phyloP scores from a whole-genome alignment of 495 filamentous ascomycete genomes.

The Aspergillus conjunctus region DNA sequence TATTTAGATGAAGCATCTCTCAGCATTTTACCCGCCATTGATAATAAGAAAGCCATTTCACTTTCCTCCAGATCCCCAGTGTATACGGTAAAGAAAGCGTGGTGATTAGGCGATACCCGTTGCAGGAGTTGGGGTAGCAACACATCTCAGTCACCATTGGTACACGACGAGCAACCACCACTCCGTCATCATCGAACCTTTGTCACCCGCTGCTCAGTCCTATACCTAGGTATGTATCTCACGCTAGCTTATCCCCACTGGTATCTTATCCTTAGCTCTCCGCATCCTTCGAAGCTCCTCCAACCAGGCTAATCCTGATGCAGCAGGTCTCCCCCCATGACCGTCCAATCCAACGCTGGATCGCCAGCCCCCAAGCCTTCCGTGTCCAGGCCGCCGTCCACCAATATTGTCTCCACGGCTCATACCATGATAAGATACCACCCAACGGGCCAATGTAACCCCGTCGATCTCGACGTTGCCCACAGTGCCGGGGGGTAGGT shows the following conservation, averaged over 20 bases:
- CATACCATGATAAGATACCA: constrained; percentile 17
- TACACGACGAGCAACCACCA: no score
- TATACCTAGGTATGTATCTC: no score
- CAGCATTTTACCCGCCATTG: no score
- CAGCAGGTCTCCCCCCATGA: not conserved
- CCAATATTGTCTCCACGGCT: not conserved
- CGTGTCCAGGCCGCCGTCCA: not conserved
- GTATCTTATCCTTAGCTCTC: not conserved
- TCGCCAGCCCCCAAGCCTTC: not conserved
- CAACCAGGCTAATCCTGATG: not conserved
- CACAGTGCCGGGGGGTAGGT: constrained; percentile 1
- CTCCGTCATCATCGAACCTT: not conserved
- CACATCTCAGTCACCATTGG: no score
- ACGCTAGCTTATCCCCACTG: not conserved
- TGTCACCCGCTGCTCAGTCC: not conserved
- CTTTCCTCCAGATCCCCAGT: no score
- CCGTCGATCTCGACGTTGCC: constrained; percentile 2
- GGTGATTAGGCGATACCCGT: no score
- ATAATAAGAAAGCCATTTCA: no score
- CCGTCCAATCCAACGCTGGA: not conserved
- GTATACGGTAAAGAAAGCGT: no score
- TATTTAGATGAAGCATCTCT: no score
- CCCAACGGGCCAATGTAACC: constrained; percentile 22
- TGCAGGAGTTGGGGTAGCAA: no score
- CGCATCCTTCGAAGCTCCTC: not conserved